Conservation (phyloP, 2,329 filamentous ascomycete species). For the Paracamarosporium sp. region DNA sequence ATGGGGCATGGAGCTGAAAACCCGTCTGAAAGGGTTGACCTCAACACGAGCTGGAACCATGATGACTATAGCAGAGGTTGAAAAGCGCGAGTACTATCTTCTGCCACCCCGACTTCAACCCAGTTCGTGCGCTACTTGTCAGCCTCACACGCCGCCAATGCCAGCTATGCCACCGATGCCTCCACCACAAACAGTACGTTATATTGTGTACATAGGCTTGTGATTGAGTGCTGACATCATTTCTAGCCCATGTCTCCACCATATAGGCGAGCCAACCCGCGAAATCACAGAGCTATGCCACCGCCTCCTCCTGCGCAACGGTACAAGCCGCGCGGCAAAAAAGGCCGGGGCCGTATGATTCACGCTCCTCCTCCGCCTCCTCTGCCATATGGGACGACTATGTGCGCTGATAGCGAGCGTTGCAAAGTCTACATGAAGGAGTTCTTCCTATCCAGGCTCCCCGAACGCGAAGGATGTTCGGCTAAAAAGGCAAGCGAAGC, state of each 20-base stretch:
- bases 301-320: background rate
- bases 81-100: constrained; percentile 31
- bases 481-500: constrained; percentile 10
- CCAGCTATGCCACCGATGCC: background rate
- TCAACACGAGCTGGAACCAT: background rate
- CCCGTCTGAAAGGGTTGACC: constrained; percentile 11
- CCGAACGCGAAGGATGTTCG: constrained; percentile 14
- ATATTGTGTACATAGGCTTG: background rate
- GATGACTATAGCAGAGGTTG: constrained; percentile 10
- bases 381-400: background rate
- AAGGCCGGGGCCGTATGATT: background rate
- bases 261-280: background rate
- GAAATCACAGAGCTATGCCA: background rate
- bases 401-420: constrained; percentile 19
- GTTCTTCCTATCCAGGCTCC: constrained; percentile 37
- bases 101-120: constrained; percentile 1
- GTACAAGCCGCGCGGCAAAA: constrained; percentile 1
- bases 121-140: constrained; percentile 16
- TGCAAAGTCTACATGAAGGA: constrained; percentile 20
- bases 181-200: constrained; percentile 7
- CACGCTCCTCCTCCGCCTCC: constrained; percentile 2
- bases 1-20: constrained; percentile 31
- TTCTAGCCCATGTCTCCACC: background rate
- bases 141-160: constrained; percentile 8
- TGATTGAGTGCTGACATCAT: background rate